These are phyloP conservation scores for Mycena galopus DNA, from an alignment of 768 basidiomycete genomes.

Conservation along the genomic window DNA sequence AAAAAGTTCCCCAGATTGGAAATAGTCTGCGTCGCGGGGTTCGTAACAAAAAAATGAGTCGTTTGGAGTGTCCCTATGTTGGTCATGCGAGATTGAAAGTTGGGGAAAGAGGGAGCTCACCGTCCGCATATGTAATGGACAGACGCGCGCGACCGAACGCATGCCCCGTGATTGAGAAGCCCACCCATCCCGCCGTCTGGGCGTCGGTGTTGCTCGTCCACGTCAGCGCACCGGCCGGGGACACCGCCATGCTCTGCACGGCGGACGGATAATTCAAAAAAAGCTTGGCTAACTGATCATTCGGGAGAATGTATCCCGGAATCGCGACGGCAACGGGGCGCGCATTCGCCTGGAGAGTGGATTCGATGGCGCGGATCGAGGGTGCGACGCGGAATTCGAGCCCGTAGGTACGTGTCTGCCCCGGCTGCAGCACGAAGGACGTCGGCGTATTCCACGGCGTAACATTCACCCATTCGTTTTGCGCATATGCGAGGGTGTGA, in stretches of 20 bases:
- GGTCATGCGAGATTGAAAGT: no score
- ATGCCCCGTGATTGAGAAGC: slow-evolving; percentile 59
- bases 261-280: slow-evolving; percentile 61
- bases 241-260: slow-evolving; percentile 58
- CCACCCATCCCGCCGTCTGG: slow-evolving; percentile 56
- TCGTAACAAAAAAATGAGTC: slow-evolving; percentile 64
- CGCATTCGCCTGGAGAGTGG: slow-evolving; percentile 53
- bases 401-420: slow-evolving; percentile 65
- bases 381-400: slow-evolving; percentile 63
- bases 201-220: slow-evolving; percentile 61
- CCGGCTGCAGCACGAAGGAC: slow-evolving; percentile 59
- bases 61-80: no score
- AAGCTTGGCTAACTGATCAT: slow-evolving; percentile 63
- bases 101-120: no score
- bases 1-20: slow-evolving; percentile 66
- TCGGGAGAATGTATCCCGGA: slow-evolving; percentile 66
- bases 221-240: slow-evolving; percentile 60
- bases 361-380: slow-evolving; percentile 64
- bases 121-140: slow-evolving; percentile 63
- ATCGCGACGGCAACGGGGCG: slow-evolving; percentile 66
- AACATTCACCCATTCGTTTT: slow-evolving; percentile 65
- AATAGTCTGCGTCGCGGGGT: slow-evolving; percentile 58
- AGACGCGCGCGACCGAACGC: slow-evolving; percentile 63
- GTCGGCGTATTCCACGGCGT: slow-evolving; percentile 70
- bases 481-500: slow-evolving; percentile 67